Evolutionary conservation across 73 alveolate species (phyloP), one percentile per base, ranked within the genome.

Genomic region (Diophrys sp.): DNA sequence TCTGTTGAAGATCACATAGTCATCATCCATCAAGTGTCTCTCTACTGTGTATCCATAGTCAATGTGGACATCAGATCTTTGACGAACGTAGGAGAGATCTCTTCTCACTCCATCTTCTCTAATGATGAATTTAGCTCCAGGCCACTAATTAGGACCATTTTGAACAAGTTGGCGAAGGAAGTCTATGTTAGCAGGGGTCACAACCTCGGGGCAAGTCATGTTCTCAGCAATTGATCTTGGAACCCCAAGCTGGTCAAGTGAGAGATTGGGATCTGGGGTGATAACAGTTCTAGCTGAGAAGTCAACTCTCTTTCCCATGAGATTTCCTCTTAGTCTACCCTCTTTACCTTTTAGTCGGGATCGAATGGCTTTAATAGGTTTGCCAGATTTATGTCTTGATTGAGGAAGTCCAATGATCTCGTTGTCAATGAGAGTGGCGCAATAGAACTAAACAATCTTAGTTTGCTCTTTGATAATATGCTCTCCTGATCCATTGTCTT

Each of bases 271-370:
- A 88, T 98, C 99, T 0, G 99, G 99, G 14, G 99, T 94, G 71
- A 98, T 98, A 80, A 98, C 99, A 67, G 99, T 91, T 77, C 99
- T 91, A 28, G 99, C 99, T 66, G 99, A 95, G 84, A 95, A 98
- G 84, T 98, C 99, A 14, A 96, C 99, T 85, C 99, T 92, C 90
- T 98, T 98, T 72, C 99, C 99, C 99, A 98, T 98, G 76, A 98
- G 82, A 85, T 98, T 98, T 53, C 99, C 99, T 90, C 99, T 90
- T 33, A 96, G 95, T 80, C 99, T 87, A 11, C 99, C 99, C 81
- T 98, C 99, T 88, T 98, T 97, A 25, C 99, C 99, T 92, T 96
- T 97, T 62, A 96, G 95, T 69, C 99, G 83, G 2, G 98, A 88
- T 71, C 96, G 84, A 34, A 96, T 90, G 23, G 98, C 96, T 91